Base-by-base conservation (phyloP, 208 protist species). In the Lotmaria passim region DNA sequence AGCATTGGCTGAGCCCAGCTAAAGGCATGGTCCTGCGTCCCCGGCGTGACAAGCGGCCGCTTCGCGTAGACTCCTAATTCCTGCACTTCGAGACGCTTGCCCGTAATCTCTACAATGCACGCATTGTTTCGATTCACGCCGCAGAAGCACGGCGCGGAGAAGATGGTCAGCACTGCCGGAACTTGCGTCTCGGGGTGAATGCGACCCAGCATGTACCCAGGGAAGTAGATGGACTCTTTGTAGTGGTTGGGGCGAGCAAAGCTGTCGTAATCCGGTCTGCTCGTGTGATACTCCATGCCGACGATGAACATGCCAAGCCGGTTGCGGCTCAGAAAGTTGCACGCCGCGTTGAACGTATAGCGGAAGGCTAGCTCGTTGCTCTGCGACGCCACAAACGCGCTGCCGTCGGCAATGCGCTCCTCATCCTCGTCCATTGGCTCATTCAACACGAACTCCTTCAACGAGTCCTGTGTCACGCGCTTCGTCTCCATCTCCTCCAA, bases 381-480 rank as follows among this genome's bases (percentile, higher is more conserved):
- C 17, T 75, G 75, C 23, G 79, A 82, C 1, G 78, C 83, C 23
- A 91, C 79, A 63, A 93, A 91, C 1, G 84, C 84, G 50, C 73
- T 83, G 14, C 82, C 83, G 21, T 76, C 79, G 0, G 73, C 64
- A 34, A 89, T 69, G 39, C 81, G 82, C 55, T 93, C 85, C 74
- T 93, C 87, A 47, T 91, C 87, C 52, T 95, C 90, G 68, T 93
- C 86, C 86, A 93, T 95, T 5, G 70, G 83, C 58, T 82, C 75
- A 78, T 95, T 95, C 15, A 87, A 43, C 23, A 92, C 79, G 80
- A 93, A 92, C 78, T 93, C 87, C 38, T 59, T 61, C 39, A 90
- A 63, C 21, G 68, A 46, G 38, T 71, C 65, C 64, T 60, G 59
- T 34, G 70, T 58, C 36, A 74, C 41, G 0, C 50, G 31, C 31